Percentiles rank a stretch among this genome's conserved stretches.
Evolutionary conservation across 2,329 filamentous ascomycete species (phyloP).

Genomic region (Curvularia lunata): DNA sequence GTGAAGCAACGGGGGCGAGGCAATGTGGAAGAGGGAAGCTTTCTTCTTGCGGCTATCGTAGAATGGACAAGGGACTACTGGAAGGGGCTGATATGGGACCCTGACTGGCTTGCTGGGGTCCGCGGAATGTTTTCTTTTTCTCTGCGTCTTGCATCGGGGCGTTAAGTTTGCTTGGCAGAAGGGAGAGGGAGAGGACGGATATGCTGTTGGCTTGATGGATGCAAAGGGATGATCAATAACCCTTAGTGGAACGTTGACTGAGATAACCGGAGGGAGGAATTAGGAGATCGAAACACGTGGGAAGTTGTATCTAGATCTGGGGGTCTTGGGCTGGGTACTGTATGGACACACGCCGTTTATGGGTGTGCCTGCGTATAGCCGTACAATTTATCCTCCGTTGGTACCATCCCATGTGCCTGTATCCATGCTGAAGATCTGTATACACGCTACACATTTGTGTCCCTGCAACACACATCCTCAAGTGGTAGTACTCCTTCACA

Average conservation of each 20-base stretch:
- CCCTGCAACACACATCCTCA: background rate
- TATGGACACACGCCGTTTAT: background rate
- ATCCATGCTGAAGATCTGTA: slow-evolving; percentile 1
- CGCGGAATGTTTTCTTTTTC: background rate
- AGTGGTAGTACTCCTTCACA: background rate
- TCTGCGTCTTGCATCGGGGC: background rate
- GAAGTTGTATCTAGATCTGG: background rate
- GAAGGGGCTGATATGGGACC: background rate
- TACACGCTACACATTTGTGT: slow-evolving; percentile 1
- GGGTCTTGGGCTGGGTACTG: background rate
- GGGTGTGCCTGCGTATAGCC: background rate
- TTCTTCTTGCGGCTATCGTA: background rate
- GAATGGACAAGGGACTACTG: background rate
- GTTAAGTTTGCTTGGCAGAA: background rate
- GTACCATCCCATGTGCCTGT: background rate
- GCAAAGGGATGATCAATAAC: background rate
- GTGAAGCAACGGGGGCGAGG: background rate
- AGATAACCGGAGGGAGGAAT: background rate
- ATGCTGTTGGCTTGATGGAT: background rate
- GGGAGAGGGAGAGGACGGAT: background rate
- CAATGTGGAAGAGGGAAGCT: background rate
- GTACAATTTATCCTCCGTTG: no score
- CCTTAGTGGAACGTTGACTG: background rate
- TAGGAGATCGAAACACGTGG: no score
- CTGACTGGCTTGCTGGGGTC: background rate